Evolutionary conservation across 1,139 yeast species (phyloP).

Genomic region (Hemisphaericaspora subhashii): DNA sequence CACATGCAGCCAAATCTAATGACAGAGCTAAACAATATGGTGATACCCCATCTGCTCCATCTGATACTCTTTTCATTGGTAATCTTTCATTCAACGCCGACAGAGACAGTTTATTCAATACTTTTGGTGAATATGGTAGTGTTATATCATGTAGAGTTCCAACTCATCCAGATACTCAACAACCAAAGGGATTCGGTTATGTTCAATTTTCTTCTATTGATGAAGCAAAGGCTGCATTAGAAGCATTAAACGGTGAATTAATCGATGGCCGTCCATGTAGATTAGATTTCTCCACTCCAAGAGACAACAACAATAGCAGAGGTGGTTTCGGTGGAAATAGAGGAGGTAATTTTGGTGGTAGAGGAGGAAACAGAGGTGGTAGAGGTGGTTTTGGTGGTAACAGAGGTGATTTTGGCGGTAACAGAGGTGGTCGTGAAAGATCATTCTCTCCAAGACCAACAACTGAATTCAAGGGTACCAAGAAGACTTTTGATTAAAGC

Average conservation of each 20-base stretch:
- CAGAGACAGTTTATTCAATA: slow-evolving; percentile 71
- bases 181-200: slow-evolving; percentile 98
- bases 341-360: slow-evolving; percentile 29
- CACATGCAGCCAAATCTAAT: slow-evolving; percentile 52
- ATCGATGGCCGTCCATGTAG: slow-evolving; percentile 93
- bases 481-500: slow-evolving; percentile 71
- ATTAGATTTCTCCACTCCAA: slow-evolving; percentile 92
- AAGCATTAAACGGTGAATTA: slow-evolving; percentile 84
- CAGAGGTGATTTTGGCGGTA: slow-evolving; percentile 31
- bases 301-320: slow-evolving; percentile 51
- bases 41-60: slow-evolving; percentile 86
- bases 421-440: slow-evolving; percentile 45
- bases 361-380: slow-evolving; percentile 38
- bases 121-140: slow-evolving; percentile 76
- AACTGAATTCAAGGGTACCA: slow-evolving; percentile 69
- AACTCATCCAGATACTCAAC: slow-evolving; percentile 97
- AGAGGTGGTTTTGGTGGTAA: slow-evolving; percentile 17
- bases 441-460: slow-evolving; percentile 58
- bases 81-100: slow-evolving; percentile 88
- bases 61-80: slow-evolving; percentile 94
- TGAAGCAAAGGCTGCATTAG: slow-evolving; percentile 88
- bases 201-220: slow-evolving; percentile 86
- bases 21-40: slow-evolving; percentile 90
- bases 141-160: slow-evolving; percentile 91
- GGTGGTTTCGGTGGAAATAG: slow-evolving; percentile 18